Percentiles rank a stretch among this genome's conserved stretches.
phyloP scores from a whole-genome alignment of 176 grass and related monocot genomes.

The barley (Hordeum vulgare) region MorexV3_pseudomolecules_assembly NC_058519.1:640453165-640453664 shows the following conservation, averaged over 20 bases:
- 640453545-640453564: slow-evolving; percentile 1
- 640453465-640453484: slow-evolving; percentile 60
- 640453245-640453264: slow-evolving; percentile 91
- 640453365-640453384: not conserved
- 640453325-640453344: not conserved
- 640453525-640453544: slow-evolving; percentile 31
- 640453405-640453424: not conserved
- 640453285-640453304: slow-evolving; percentile 1
- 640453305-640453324: not conserved
- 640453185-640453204: too few relatives aligned
- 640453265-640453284: slow-evolving; percentile 70
- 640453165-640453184: too few relatives aligned
- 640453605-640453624: slow-evolving; percentile 38
- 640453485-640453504: slow-evolving; percentile 29
- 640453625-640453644: slow-evolving; percentile 48
- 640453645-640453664: slow-evolving; percentile 57
- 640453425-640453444: not conserved
- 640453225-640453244: slow-evolving; percentile 82
- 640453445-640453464: slow-evolving; percentile 49
- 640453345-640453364: not conserved
- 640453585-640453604: not conserved
- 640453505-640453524: slow-evolving; percentile 35
- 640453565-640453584: not conserved
- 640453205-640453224: slow-evolving; percentile 21
- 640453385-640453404: not conserved